Evolutionary conservation across 2,329 filamentous ascomycete genomes (phyloP).

Genomic region (Fonsecaea pedrosoi): DNA sequence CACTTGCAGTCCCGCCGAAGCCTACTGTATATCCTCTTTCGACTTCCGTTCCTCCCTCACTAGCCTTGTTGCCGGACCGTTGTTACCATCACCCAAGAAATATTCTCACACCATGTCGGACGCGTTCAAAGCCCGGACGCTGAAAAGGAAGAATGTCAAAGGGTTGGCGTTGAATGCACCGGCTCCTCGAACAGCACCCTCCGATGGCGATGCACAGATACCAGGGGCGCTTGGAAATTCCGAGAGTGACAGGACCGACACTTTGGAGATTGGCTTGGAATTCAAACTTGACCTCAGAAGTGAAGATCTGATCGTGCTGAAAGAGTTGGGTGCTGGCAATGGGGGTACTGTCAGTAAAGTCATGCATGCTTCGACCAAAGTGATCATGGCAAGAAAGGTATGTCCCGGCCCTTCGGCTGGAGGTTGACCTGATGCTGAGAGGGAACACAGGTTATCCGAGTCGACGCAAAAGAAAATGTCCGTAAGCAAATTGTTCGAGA

Average conservation of each 20-base stretch:
- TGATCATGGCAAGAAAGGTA: conserved; percentile 98
- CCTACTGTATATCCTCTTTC: conserved; percentile 18
- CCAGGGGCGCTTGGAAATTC: conserved; percentile 65
- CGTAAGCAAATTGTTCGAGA: conserved; percentile 96
- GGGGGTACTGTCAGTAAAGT: conserved; percentile 99
- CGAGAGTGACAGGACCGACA: conserved; percentile 68
- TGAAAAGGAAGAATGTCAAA: conserved; percentile 99
- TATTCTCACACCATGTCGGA: conserved; percentile 59
- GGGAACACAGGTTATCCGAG: conserved; percentile 80
- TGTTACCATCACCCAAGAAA: conserved; percentile 1
- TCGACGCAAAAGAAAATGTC: conserved; percentile 96
- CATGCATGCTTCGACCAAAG: conserved; percentile 90
- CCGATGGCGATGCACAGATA: conserved; percentile 71
- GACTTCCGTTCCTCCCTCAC: conserved; percentile 9
- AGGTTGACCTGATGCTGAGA: conserved; percentile 33
- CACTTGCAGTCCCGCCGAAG: conserved; percentile 9
- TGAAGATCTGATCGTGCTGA: conserved; percentile 89
- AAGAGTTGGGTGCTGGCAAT: conserved; percentile 94
- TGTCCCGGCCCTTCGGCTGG: not conserved
- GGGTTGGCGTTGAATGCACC: conserved; percentile 85
- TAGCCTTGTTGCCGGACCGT: conserved; percentile 3
- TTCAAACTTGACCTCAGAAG: conserved; percentile 91
- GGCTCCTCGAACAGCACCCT: conserved; percentile 71
- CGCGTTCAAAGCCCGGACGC: conserved; percentile 71
- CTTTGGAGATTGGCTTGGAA: conserved; percentile 94